These are phyloP conservation scores for Candida andamanensis DNA, from an alignment of 805 yeast species.

Conservation along the genomic window DNA sequence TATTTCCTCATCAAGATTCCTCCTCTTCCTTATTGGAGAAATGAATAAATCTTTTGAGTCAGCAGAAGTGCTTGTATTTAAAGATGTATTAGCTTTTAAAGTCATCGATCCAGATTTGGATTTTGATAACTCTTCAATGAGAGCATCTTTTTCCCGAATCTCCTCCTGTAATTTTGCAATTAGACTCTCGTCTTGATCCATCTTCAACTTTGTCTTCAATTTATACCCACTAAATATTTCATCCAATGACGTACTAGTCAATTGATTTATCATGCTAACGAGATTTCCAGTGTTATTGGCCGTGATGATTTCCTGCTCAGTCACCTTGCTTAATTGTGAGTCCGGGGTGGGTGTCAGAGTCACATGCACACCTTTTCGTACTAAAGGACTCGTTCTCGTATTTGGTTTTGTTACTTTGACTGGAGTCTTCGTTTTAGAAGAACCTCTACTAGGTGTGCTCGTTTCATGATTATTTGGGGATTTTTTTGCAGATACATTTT, in stretches of 20 bases:
- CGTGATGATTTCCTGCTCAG: slow-evolving; percentile 28
- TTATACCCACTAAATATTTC: slow-evolving; percentile 24
- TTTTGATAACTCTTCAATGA: slow-evolving; percentile 21
- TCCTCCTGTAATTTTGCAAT: slow-evolving; percentile 22
- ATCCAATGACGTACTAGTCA: slow-evolving; percentile 30
- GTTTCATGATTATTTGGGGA: neutral
- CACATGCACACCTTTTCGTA: neutral
- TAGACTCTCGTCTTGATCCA: slow-evolving; percentile 15
- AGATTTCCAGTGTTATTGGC: slow-evolving; percentile 22
- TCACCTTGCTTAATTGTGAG: slow-evolving; percentile 8
- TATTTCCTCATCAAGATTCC: slow-evolving; percentile 10
- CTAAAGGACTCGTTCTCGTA: neutral
- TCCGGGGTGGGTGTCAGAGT: neutral
- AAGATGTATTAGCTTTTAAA: neutral
- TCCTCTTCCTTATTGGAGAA: slow-evolving; percentile 12
- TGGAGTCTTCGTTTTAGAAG: slow-evolving; percentile 5
- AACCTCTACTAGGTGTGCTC: neutral
- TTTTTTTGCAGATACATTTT: neutral
- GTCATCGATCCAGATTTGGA: slow-evolving; percentile 8
- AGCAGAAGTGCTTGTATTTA: no score
- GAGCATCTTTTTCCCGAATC: slow-evolving; percentile 21
- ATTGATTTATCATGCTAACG: slow-evolving; percentile 24
- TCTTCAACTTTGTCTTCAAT: slow-evolving; percentile 12
- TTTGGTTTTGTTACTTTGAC: slow-evolving; percentile 2
- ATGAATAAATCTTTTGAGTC: slow-evolving; percentile 7